phyloP scores from a whole-genome alignment of 768 basidiomycete genomes.

The Obba rivulosa region DNA sequence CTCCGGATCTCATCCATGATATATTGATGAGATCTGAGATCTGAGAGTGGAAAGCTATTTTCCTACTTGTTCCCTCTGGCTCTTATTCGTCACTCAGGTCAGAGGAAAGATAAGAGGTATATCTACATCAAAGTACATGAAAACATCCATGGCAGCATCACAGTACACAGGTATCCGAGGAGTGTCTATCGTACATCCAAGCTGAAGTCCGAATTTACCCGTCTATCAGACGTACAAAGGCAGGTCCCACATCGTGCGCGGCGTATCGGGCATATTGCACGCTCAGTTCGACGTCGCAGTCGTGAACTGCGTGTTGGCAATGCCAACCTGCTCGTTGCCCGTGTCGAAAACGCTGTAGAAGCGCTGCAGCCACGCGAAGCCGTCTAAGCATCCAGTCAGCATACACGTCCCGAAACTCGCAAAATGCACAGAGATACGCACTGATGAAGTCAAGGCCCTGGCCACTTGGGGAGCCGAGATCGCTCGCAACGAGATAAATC shows the following conservation, averaged over 20 bases:
- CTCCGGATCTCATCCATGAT: no score
- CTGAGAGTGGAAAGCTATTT: no score
- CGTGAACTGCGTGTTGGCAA: slow-evolving; percentile 30
- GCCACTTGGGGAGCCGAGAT: slow-evolving; percentile 46
- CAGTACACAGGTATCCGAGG: no score
- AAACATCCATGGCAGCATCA: no score
- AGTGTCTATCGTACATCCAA: no score
- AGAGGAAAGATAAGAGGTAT: no score
- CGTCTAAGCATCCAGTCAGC: slow-evolving; percentile 30
- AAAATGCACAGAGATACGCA: slow-evolving; percentile 22
- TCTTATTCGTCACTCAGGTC: no score
- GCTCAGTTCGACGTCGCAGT: slow-evolving; percentile 26
- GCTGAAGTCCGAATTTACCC: no score
- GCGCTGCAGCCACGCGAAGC: slow-evolving; percentile 54
- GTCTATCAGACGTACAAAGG: no score
- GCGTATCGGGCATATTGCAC: not conserved
- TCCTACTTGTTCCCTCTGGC: no score
- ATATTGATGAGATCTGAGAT: no score
- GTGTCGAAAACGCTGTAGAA: slow-evolving; percentile 46
- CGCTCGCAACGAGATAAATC: slow-evolving; percentile 55
- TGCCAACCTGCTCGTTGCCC: slow-evolving; percentile 26
- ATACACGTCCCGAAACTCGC: not conserved
- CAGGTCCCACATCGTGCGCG: not conserved
- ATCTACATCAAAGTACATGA: no score
- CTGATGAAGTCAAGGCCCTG: slow-evolving; percentile 63